phyloP scores from a whole-genome alignment of 768 basidiomycete genomes.

The Gymnopilus junonius region DNA sequence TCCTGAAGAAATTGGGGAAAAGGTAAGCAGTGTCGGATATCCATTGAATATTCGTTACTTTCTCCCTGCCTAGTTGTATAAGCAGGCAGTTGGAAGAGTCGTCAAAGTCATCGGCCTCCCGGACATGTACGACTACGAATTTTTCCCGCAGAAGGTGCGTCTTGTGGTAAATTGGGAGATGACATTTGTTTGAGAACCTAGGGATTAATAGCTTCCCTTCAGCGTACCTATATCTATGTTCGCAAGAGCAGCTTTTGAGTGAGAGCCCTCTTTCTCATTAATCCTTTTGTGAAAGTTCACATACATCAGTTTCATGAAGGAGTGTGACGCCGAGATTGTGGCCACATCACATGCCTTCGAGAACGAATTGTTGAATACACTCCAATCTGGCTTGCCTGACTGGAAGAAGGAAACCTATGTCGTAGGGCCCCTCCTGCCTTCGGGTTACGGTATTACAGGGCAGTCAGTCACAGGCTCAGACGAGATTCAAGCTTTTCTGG shows the following conservation, averaged over 20 bases:
- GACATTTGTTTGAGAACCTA: background rate
- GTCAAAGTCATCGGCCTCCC: constrained; percentile 1
- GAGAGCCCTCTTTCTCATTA: background rate
- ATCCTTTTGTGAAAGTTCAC: background rate
- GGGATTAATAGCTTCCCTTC: background rate
- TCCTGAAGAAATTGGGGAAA: constrained; percentile 7
- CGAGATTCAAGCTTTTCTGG: background rate
- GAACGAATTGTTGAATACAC: background rate
- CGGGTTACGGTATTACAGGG: background rate
- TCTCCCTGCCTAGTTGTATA: background rate
- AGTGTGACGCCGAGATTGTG: background rate
- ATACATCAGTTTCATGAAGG: background rate
- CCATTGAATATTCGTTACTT: background rate
- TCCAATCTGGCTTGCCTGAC: background rate
- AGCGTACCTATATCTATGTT: background rate
- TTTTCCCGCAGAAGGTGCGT: constrained; percentile 5
- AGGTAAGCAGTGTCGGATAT: background rate
- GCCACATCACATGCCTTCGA: background rate
- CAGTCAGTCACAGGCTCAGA: background rate
- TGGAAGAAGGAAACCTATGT: background rate
- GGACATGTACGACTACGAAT: constrained; percentile 11
- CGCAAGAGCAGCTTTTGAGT: background rate
- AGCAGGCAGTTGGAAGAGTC: background rate
- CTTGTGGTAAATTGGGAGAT: background rate
- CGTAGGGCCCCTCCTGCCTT: constrained; percentile 6